Evolutionary conservation across 768 basidiomycete genomes (phyloP).

Genomic region (Asterophora parasitica): DNA sequence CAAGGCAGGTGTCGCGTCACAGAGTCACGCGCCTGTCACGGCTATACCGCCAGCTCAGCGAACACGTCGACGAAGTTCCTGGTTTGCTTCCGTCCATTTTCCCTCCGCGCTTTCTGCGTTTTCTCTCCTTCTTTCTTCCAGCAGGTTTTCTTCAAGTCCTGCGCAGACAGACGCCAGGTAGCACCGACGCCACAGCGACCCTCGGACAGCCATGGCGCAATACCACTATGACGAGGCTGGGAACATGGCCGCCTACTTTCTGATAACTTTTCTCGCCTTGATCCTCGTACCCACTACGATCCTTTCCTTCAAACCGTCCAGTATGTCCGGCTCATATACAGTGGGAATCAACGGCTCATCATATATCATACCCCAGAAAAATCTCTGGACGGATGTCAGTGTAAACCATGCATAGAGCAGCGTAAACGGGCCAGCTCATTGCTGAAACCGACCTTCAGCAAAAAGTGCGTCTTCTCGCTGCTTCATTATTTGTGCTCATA

Average conservation of each 20-base stretch:
- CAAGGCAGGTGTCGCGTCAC: not conserved
- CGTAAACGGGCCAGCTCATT: slow-evolving; percentile 44
- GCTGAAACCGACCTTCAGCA: slow-evolving; percentile 43
- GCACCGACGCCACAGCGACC: not conserved
- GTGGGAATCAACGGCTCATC: slow-evolving; percentile 1
- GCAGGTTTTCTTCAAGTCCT: not conserved
- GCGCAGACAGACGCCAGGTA: not conserved
- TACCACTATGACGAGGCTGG: slow-evolving; percentile 86
- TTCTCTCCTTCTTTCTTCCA: not conserved
- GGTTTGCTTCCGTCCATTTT: not conserved
- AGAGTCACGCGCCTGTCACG: slow-evolving; percentile 15
- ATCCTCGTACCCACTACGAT: slow-evolving; percentile 76
- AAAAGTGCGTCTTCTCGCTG: slow-evolving; percentile 37
- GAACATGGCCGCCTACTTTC: slow-evolving; percentile 85
- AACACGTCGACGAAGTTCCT: slow-evolving; percentile 18
- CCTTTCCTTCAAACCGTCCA: slow-evolving; percentile 39
- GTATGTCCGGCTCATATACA: slow-evolving; percentile 30
- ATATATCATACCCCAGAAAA: slow-evolving; percentile 23
- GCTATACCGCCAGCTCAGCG: slow-evolving; percentile 14
- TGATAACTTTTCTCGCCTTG: slow-evolving; percentile 84
- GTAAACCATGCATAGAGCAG: slow-evolving; percentile 56
- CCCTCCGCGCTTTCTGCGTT: not conserved
- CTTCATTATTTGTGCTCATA: not conserved
- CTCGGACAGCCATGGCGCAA: slow-evolving; percentile 47
- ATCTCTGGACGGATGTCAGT: slow-evolving; percentile 50